These are phyloP conservation scores for Cadophora luteo-olivacea DNA, from an alignment of 2,329 filamentous ascomycete species.

Conservation along the genomic window DNA sequence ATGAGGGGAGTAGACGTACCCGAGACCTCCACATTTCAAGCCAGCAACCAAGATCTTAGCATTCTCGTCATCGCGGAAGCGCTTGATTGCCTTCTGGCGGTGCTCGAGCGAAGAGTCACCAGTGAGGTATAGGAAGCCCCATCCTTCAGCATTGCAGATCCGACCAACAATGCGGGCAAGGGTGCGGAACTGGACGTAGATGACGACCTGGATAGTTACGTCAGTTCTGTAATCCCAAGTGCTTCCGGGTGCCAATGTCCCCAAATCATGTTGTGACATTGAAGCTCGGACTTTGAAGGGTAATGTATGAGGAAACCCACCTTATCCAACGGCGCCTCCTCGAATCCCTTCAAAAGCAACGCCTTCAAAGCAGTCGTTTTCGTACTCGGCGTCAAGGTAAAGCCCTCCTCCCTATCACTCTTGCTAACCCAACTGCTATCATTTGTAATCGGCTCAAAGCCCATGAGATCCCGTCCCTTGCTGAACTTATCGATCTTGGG, in stretches of 20 bases:
- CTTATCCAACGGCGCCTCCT: conserved; percentile 55
- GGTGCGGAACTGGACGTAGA: conserved; percentile 65
- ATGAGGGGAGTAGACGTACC: conserved; percentile 44
- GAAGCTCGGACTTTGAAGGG: neutral
- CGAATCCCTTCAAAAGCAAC: conserved; percentile 48
- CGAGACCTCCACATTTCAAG: conserved; percentile 59
- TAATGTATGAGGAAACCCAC: conserved; percentile 31
- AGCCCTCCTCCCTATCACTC: conserved; percentile 36
- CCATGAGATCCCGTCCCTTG: conserved; percentile 38
- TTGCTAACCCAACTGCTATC: conserved; percentile 37
- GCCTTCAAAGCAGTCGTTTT: conserved; percentile 48
- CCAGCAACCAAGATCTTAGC: conserved; percentile 60
- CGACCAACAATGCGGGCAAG: conserved; percentile 57
- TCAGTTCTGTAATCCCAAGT: neutral
- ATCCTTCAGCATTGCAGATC: conserved; percentile 57
- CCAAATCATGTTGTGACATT: neutral
- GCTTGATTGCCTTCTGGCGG: conserved; percentile 53
- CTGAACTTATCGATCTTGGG: conserved; percentile 16
- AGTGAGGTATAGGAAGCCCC: conserved; percentile 50
- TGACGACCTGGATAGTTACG: conserved; percentile 45
- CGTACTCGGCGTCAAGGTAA: conserved; percentile 46
- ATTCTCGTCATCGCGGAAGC: conserved; percentile 51
- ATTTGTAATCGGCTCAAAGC: conserved; percentile 37
- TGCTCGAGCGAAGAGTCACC: conserved; percentile 54
- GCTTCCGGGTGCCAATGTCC: neutral